These are phyloP conservation scores for Lepidium africanum DNA, from an alignment of 345 rosid genomes.

Conservation along the genomic window DNA sequence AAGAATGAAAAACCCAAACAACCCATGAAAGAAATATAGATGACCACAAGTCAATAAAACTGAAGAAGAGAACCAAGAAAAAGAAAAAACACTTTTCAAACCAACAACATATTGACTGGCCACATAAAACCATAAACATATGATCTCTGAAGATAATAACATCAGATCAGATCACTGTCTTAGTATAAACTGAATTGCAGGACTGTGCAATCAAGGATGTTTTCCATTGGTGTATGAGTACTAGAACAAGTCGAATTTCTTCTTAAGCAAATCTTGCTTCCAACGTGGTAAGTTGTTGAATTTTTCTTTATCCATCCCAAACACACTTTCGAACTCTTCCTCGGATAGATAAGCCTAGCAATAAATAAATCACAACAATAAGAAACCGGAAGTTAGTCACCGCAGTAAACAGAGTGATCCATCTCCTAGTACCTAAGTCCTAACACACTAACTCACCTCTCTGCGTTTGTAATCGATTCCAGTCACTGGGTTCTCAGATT, in stretches of 20 bases:
- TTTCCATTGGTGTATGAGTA: not conserved
- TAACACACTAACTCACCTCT: slow-evolving; percentile 55
- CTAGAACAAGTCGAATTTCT: slow-evolving; percentile 76
- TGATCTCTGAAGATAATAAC: not conserved
- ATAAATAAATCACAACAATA: not conserved
- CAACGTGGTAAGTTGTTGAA: slow-evolving; percentile 83
- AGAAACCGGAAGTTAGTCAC: slow-evolving; percentile 3
- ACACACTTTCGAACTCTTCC: slow-evolving; percentile 67
- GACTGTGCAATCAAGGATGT: not conserved
- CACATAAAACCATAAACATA: slow-evolving; percentile 4
- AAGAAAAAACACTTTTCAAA: slow-evolving; percentile 15
- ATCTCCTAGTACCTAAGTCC: not conserved
- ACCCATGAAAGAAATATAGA: not conserved
- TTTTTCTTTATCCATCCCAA: slow-evolving; percentile 69
- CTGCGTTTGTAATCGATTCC: slow-evolving; percentile 89
- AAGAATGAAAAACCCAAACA: slow-evolving; percentile 14
- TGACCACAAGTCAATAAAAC: slow-evolving; percentile 13
- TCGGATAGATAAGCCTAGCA: slow-evolving; percentile 74
- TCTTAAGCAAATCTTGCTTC: slow-evolving; percentile 96
- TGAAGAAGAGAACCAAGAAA: not conserved
- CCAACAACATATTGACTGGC: slow-evolving; percentile 6
- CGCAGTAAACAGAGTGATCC: not conserved
- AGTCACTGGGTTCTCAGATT: slow-evolving; percentile 76
- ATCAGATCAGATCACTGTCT: not conserved
- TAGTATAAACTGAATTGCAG: not conserved